phyloP scores from a whole-genome alignment of 192 early-diverging fungal species.

The Backusella parvicylindrica region DNA sequence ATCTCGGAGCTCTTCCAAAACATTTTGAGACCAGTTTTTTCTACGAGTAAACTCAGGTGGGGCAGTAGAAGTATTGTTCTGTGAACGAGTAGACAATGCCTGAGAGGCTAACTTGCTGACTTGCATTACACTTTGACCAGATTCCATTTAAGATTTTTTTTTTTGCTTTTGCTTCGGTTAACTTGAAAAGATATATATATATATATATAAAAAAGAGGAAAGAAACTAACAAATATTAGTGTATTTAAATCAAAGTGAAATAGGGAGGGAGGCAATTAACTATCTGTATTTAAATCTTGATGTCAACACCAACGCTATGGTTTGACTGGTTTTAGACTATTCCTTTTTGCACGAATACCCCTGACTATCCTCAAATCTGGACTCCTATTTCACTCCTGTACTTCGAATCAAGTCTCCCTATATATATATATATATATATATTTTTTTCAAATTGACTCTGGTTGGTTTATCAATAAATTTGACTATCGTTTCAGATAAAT shows the following conservation, averaged over 20 bases:
- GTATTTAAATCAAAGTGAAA: constrained; percentile 2
- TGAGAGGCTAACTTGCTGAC: constrained; percentile 12
- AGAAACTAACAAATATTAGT: background rate
- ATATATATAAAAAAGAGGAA: background rate
- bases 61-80: background rate
- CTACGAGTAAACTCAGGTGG: constrained; percentile 41
- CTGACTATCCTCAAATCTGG: background rate
- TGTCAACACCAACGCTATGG: background rate
- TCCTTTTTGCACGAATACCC: background rate
- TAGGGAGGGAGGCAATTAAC: background rate
- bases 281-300: background rate
- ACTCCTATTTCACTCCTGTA: background rate
- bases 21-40: constrained; percentile 42
- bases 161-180: background rate
- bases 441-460: background rate
- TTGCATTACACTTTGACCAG: constrained; percentile 12
- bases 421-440: too few relatives aligned
- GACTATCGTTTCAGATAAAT: background rate
- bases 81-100: background rate
- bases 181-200: background rate
- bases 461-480: background rate
- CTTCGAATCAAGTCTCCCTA: background rate
- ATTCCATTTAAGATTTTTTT: too few relatives aligned
- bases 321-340: background rate
- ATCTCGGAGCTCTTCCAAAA: constrained; percentile 42